Conservation (phyloP, 768 basidiomycete species). For the Cystobasidiopsis lactophilus region DNA sequence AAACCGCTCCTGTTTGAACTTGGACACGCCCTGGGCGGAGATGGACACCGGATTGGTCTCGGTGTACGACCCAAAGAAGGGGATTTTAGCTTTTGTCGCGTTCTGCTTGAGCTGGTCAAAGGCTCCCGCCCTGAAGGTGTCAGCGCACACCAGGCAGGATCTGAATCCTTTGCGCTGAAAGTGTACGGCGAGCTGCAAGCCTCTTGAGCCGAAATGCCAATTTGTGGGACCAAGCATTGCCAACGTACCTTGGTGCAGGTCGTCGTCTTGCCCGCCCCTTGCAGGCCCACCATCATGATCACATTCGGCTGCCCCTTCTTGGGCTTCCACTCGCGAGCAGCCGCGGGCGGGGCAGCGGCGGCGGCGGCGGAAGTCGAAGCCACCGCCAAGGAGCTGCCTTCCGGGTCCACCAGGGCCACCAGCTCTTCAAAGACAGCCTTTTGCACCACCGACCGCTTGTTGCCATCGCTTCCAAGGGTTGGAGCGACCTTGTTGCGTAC, state of each 20-base stretch:
- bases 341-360: slow-evolving; percentile 33
- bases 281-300: slow-evolving; percentile 41
- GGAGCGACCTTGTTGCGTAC: slow-evolving; percentile 79
- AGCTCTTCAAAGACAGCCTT: slow-evolving; percentile 94
- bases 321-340: slow-evolving; percentile 89
- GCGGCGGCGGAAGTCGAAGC: slow-evolving; percentile 10
- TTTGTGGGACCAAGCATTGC: background rate
- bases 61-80: slow-evolving; percentile 96
- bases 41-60: slow-evolving; percentile 94
- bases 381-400: slow-evolving; percentile 42
- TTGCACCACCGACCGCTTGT: slow-evolving; percentile 74
- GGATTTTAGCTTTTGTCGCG: slow-evolving; percentile 93
- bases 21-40: slow-evolving; percentile 77
- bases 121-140: slow-evolving; percentile 96
- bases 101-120: slow-evolving; percentile 99
- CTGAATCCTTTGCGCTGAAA: slow-evolving; percentile 94
- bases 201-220: background rate
- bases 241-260: slow-evolving; percentile 64
- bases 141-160: slow-evolving; percentile 90
- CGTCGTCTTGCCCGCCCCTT: slow-evolving; percentile 63
- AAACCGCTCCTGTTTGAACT: slow-evolving; percentile 95
- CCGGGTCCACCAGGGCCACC: slow-evolving; percentile 82
- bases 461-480: slow-evolving; percentile 39
- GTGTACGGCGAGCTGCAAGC: slow-evolving; percentile 55
- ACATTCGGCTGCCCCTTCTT: slow-evolving; percentile 84